Percentiles rank a stretch among this genome's conserved stretches.
Evolutionary conservation across 176 grass and related monocot species (phyloP).

Genomic region (Puya raimondii): DNA sequence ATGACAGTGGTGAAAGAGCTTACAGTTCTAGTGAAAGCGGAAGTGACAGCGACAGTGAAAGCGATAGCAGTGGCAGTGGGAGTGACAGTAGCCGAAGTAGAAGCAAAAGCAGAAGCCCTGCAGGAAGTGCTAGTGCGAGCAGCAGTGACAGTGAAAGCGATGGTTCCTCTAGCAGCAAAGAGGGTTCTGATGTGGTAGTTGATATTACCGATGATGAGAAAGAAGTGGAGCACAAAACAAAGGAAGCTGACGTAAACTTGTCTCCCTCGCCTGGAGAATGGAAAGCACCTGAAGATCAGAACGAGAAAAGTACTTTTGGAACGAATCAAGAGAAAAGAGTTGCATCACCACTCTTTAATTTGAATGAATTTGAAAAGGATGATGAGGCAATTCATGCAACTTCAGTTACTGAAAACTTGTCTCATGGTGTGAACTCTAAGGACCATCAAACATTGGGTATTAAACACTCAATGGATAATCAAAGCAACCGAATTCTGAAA

Average conservation of each 20-base stretch:
- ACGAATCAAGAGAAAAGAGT: slow-evolving; percentile 41
- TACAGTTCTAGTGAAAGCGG: slow-evolving; percentile 65
- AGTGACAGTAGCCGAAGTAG: slow-evolving; percentile 82
- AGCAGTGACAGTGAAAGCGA: slow-evolving; percentile 92
- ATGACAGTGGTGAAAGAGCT: slow-evolving; percentile 61
- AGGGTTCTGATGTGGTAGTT: slow-evolving; percentile 84
- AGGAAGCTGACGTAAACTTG: slow-evolving; percentile 49
- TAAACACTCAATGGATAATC: slow-evolving; percentile 28
- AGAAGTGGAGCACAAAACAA: slow-evolving; percentile 29
- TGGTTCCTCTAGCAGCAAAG: slow-evolving; percentile 77
- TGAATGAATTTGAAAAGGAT: slow-evolving; percentile 46
- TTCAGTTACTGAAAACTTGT: slow-evolving; percentile 12
- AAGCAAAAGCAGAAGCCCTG: slow-evolving; percentile 40
- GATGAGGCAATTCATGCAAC: slow-evolving; percentile 23
- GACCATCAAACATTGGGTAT: slow-evolving; percentile 16
- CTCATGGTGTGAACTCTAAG: slow-evolving; percentile 17
- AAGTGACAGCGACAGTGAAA: slow-evolving; percentile 88
- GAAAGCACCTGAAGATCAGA: slow-evolving; percentile 18
- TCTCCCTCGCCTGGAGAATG: slow-evolving; percentile 36
- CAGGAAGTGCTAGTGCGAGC: slow-evolving; percentile 55
- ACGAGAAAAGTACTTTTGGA: slow-evolving; percentile 49
- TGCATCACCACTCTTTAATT: slow-evolving; percentile 47
- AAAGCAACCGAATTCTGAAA: slow-evolving; percentile 22
- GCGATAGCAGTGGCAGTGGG: slow-evolving; percentile 78
- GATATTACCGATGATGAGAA: slow-evolving; percentile 72